Base-by-base conservation (phyloP, 1,139 yeast genomes). In the Geotrichum phurueaensis region DNA sequence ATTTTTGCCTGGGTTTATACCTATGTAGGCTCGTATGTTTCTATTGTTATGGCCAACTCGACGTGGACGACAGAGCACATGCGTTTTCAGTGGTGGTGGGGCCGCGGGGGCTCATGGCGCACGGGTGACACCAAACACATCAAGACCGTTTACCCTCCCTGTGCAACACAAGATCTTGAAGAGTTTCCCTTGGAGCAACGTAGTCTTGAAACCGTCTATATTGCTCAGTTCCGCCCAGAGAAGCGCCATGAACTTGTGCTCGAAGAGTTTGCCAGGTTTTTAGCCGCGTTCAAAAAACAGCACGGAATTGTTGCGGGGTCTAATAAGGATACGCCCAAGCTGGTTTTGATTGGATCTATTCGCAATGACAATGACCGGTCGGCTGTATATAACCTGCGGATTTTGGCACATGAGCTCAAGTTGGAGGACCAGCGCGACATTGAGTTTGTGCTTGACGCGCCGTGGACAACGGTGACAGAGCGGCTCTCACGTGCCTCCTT, bases 181-280 rank as follows among this genome's bases (percentile, higher is more conserved):
- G 66, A 65, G 20, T 67, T 70, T 12, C 65, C 64, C 15, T 36
- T 66, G 3, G 57, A 57, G 51, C 61, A 54, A 31, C 79, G 96
- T 64, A 75, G 79, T 59, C 83, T 86, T 59, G 79, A 79, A 45
- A 78, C 91, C 62, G 79, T 94, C 9, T 90, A 87, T 63, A 76
- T 95, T 58, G 98, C 98, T 0, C 99, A 95, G 74, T 95, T 89
- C 75, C 83, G 99, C 62, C 95, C 97, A 0, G 99, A 95, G 72
- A 95, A 95, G 74, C 84, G 99, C 65, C 99, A 95, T 70, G 79
- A 75, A 22, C 77, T 94, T 59, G 80, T 92, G 2, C 73, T 94
- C 52, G 67, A 73, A 2, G 85, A 90, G 66, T 95, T 83, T 74
- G 76, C 84, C 12, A 63, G 43, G 64, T 69, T 23, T 23, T n/a